Conservation (phyloP, 495 filamentous ascomycete genomes). For the Daldinia concentrica region DNA sequence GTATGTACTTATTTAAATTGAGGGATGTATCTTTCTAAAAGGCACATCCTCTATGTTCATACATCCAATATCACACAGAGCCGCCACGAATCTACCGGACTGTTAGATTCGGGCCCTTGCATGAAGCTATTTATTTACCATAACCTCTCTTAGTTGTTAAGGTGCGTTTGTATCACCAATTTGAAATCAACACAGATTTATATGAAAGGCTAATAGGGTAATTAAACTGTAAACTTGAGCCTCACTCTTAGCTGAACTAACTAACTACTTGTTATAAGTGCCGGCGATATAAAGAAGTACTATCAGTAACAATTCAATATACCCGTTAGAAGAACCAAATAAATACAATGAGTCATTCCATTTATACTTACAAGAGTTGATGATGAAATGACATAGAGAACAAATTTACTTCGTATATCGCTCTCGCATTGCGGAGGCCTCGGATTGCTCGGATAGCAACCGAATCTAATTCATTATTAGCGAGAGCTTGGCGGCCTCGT, state of each 20-base stretch:
- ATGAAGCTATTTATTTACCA: not conserved
- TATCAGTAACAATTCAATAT: not conserved
- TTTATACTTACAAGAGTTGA: not conserved
- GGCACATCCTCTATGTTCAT: not conserved
- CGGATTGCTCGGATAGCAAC: not conserved
- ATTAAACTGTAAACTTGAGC: not conserved
- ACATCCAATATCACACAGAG: not conserved
- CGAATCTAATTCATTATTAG: not conserved
- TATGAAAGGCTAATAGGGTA: not conserved
- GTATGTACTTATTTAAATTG: not conserved
- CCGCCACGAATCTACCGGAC: not conserved
- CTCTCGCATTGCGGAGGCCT: not conserved
- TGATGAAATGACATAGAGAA: not conserved
- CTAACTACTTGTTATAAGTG: not conserved
- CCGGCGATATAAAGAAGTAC: not conserved
- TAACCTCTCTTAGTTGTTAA: not conserved
- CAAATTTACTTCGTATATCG: not conserved
- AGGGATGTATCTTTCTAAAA: not conserved
- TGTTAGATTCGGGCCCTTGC: conserved; percentile 18
- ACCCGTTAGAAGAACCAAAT: not conserved
- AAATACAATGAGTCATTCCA: not conserved
- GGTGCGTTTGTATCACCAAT: not conserved
- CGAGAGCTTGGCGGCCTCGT: not conserved
- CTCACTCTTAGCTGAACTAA: not conserved
- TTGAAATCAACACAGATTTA: not conserved